Evolutionary conservation across 169 alveolate species (phyloP), one percentile per base, ranked within the genome.

Genomic region (Plasmodium sp.): DNA sequence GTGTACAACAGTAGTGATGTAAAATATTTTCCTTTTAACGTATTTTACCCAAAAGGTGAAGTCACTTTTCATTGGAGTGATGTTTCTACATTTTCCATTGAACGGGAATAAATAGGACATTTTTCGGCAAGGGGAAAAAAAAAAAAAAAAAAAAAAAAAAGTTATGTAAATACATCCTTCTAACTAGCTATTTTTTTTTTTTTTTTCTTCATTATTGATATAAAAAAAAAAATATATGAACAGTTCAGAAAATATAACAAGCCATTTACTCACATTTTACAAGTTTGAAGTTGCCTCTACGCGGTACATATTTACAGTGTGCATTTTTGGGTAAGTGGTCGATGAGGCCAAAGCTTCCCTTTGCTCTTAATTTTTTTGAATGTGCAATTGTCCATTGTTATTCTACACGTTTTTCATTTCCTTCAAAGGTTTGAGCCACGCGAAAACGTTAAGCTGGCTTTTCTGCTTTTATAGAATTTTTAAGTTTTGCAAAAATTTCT

Each of bases 81-180:
- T 48, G 31, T 45, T 67, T 71, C 74, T 39, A 48, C 56, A 83
- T 48, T 14, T n/a, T 83, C 72, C 12, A 67, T 67, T 67, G 12
- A 18, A 67, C 43, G 39, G 7, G 39, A 18, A 67, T 22, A 62
- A 22, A 62, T 67, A 31, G 77, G 33, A 27, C 77, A 67, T 67
- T 67, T 67, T n/a, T 67, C 16, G 39, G 41, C 33, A 67, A 22
- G 34, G 71, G 56, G 16, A 56, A 72, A 41, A n/a, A 67, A 39
- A 72, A 51, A 84, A 84, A 84, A 84, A 84, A 84, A 51, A 84
- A 84, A 84, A 84, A 48, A 12, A 67, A 67, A 84, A 41, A 43
- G 67, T n/a, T 27, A 39, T 84, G 92, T 84, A 84, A 71, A 84
- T 84, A 84, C 92, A 84, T 84, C 92, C 51, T 84, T 71, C n/a